phyloP scores from a whole-genome alignment of 345 rosid genomes.

The Toxicodendron radicans region DNA sequence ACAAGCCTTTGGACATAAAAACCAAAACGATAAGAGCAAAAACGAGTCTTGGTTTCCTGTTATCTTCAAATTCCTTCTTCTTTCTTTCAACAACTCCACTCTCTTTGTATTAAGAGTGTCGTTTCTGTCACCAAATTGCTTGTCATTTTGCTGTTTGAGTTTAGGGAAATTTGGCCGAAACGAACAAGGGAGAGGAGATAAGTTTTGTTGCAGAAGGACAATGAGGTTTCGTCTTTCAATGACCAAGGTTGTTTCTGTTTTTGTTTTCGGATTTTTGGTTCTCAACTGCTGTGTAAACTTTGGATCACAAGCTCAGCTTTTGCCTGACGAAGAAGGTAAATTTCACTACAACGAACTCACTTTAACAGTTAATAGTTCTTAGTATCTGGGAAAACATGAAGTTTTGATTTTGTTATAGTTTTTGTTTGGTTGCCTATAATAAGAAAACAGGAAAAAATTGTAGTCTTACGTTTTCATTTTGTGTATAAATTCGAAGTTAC shows the following conservation, averaged over 20 bases:
- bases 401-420: neutral
- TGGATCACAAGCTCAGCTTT: constrained; percentile 49
- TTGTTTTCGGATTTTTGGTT: constrained; percentile 32
- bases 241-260: constrained; percentile 9
- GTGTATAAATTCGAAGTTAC: neutral
- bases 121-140: neutral
- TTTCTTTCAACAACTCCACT: constrained; percentile 1
- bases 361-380: neutral
- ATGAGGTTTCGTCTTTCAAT: constrained; percentile 35
- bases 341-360: too few relatives aligned
- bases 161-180: neutral
- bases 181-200: neutral
- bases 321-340: constrained; percentile 63
- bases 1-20: too few relatives aligned
- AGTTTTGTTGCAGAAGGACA: neutral
- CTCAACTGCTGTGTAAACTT: constrained; percentile 28
- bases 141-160: neutral
- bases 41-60: neutral
- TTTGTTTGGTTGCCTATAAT: too few relatives aligned
- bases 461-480: too few relatives aligned
- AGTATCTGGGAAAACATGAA: neutral
- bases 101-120: neutral
- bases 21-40: neutral
- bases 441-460: neutral
- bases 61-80: neutral